Percentiles rank a stretch among this genome's conserved stretches.
These are phyloP conservation scores for Guadua angustifolia DNA, from an alignment of 176 grass and related monocot genomes.

Conservation along the genomic window DNA sequence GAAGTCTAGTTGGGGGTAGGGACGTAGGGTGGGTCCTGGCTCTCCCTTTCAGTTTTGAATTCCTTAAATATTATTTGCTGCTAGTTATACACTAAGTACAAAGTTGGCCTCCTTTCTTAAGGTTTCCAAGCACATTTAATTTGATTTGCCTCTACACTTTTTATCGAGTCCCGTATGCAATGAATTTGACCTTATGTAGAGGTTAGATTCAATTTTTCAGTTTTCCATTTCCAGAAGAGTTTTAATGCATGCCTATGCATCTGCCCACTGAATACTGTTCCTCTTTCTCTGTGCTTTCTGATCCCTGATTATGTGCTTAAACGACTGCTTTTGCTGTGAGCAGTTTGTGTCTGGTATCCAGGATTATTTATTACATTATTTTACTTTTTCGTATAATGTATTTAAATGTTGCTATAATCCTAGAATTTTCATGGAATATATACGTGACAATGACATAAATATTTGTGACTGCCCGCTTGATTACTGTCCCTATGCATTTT, in stretches of 20 bases:
- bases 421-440: background rate
- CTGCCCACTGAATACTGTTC: too few species aligned
- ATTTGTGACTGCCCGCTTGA: background rate
- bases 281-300: too few species aligned
- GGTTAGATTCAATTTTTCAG: background rate
- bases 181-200: too few species aligned
- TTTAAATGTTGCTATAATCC: too few species aligned
- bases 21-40: background rate
- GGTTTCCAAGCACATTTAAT: background rate
- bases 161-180: background rate
- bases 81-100: background rate
- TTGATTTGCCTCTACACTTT: background rate
- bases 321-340: too few species aligned
- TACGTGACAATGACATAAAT: background rate
- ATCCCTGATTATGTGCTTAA: too few species aligned
- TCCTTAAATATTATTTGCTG: background rate
- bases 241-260: background rate
- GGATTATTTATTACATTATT: too few species aligned
- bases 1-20: background rate
- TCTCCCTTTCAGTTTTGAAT: background rate
- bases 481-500: background rate
- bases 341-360: too few species aligned
- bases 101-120: background rate
- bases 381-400: too few species aligned
- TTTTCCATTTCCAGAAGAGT: background rate